A percentile compares a stretch with the other conserved stretches of the same genome.
These are phyloP conservation scores for Tetragonia tetragonoides DNA, from an alignment of 148 eudicot species.

Conservation along the genomic window DNA sequence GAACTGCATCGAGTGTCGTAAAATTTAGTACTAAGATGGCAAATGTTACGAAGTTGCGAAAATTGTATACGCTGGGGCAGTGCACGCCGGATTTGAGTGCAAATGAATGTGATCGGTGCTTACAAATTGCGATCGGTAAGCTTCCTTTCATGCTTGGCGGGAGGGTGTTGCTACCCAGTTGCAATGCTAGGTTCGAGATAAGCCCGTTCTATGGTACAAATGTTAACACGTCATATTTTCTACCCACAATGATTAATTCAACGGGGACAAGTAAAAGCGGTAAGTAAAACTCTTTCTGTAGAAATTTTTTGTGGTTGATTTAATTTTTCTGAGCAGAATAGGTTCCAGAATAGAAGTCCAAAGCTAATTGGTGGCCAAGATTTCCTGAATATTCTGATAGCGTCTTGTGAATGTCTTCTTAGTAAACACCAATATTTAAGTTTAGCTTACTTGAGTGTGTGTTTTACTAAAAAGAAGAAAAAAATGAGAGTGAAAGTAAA, in stretches of 20 bases:
- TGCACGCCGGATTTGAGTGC: slow-evolving; percentile 16
- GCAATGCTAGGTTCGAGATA: slow-evolving; percentile 28
- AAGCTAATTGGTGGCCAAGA: too few relatives aligned
- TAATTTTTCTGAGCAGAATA: too few relatives aligned
- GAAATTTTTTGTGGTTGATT: too few relatives aligned
- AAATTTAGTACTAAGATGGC: slow-evolving; percentile 11
- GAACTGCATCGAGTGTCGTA: neutral
- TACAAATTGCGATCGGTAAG: slow-evolving; percentile 1
- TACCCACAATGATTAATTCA: neutral
- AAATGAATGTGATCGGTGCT: slow-evolving; percentile 14
- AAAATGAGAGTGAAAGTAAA: too few relatives aligned
- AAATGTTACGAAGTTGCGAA: neutral
- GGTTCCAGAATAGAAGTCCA: too few relatives aligned
- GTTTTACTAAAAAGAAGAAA: too few relatives aligned
- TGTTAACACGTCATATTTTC: slow-evolving; percentile 5
- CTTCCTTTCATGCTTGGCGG: slow-evolving; percentile 19
- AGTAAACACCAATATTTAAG: too few relatives aligned
- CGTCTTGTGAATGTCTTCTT: too few relatives aligned
- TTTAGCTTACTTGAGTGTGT: too few relatives aligned
- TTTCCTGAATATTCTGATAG: too few relatives aligned
- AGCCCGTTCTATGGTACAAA: neutral
- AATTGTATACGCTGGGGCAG: slow-evolving; percentile 19
- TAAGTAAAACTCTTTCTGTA: too few relatives aligned
- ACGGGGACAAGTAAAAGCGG: neutral
- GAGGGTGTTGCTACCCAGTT: slow-evolving; percentile 26